Percentiles rank a stretch among this genome's conserved stretches.
Conservation (phyloP, 1,284 basidiomycete genomes). For the Macrocystidia cucumis region DNA sequence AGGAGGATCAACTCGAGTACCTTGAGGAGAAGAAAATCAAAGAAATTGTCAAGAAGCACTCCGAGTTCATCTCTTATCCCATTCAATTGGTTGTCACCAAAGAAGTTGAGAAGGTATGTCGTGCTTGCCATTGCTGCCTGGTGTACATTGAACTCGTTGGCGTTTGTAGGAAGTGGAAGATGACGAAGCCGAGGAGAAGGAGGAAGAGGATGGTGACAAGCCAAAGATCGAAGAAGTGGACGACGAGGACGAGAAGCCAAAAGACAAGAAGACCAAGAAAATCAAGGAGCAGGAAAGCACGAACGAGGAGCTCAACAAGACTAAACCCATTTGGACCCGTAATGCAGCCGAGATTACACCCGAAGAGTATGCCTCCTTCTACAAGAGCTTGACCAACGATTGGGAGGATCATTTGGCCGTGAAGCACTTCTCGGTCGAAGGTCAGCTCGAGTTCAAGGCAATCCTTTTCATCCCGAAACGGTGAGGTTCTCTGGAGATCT, state of each 20-base stretch:
- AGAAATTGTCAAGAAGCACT: conserved; percentile 99
- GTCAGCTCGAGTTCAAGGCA: conserved; percentile 99
- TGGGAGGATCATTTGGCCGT: conserved; percentile 99
- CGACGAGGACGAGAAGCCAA: conserved; percentile 83
- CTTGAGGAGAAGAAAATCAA: conserved; percentile 99
- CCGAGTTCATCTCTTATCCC: conserved; percentile 99
- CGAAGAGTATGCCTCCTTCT: conserved; percentile 96
- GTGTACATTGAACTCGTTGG: conserved; percentile 8
- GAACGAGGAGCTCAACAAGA: conserved; percentile 99
- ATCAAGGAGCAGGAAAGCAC: conserved; percentile 87
- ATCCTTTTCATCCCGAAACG: conserved; percentile 97
- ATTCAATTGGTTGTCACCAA: conserved; percentile 98
- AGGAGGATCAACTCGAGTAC: conserved; percentile 99
- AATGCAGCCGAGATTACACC: conserved; percentile 90
- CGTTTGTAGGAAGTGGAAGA: conserved; percentile 78
- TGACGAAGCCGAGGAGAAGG: conserved; percentile 62
- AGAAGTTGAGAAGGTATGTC: conserved; percentile 91
- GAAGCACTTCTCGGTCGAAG: conserved; percentile 99
- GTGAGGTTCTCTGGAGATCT: conserved; percentile 33
- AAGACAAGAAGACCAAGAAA: conserved; percentile 97
- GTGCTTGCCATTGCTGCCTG: conserved; percentile 1
- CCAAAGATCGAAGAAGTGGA: conserved; percentile 73
- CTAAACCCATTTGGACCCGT: conserved; percentile 99
- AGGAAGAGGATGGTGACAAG: conserved; percentile 59
- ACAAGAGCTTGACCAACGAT: conserved; percentile 99